Base-by-base conservation (phyloP, 495 filamentous ascomycete species). In the Polyplosphaeria fusca region DNA sequence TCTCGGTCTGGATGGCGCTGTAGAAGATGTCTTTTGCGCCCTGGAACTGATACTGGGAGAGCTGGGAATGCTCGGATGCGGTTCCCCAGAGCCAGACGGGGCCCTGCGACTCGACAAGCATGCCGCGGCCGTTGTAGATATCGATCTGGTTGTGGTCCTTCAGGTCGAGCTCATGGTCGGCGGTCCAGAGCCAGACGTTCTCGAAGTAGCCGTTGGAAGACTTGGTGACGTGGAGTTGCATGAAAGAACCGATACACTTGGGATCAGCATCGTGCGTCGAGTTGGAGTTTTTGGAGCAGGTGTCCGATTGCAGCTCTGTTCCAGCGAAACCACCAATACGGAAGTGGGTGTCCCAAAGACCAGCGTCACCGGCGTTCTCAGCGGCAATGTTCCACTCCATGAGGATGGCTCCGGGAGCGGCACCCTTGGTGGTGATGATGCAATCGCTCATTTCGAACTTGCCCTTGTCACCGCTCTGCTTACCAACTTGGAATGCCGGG, bases 1-100 rank as follows among this genome's bases (percentile, higher is more conserved):
- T 89, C 70, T 94, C 89, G 5, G 89, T 90, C 63, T 95, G 89
- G 65, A 92, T 84, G 68, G 86, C 81, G 18, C 86, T 85, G 68
- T 82, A 83, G 66, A 83, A 85, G 47, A 92, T 74, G 58, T 87
- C 83, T 61, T 80, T 73, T 3, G 88, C 86, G 42, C 78, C 79
- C 45, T 76, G 72, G 59, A 93, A 74, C 55, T 93, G 86, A 76
- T 92, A 94, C 67, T 95, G 87, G 66, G 90, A 91, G 1, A 94
- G 76, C 3, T 78, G 73, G 68, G 84, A 80, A 70, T 95, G 89
- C 71, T 95, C 89, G 3, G 83, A 83, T 0, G 78, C 78, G 0
- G 88, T 91, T 43, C 88, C 89, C 40, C 81, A 80, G 2, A 85
- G 76, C 77, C 82, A 77, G 48, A 78, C 77, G 9, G 82, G 82